Conservation (phyloP, 2,329 filamentous ascomycete species). For the Chaetomiaceae sp. region DNA sequence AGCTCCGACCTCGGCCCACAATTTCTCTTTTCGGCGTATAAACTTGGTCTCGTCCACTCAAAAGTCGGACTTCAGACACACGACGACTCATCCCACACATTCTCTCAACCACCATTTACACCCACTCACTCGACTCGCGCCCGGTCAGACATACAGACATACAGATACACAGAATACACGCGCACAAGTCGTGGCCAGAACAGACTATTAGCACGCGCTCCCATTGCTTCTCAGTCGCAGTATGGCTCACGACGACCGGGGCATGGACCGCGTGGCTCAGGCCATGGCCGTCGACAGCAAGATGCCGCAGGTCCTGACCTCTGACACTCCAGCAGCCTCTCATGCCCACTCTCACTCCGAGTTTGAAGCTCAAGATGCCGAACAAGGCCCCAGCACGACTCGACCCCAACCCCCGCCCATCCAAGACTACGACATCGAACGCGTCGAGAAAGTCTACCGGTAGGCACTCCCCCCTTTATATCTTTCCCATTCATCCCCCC, state of each 20-base stretch:
- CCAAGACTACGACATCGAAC: constrained; percentile 43
- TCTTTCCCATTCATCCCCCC: background rate
- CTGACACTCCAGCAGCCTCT: no score
- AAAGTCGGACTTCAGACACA: no score
- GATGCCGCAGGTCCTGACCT: background rate
- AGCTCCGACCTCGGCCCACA: constrained; percentile 17
- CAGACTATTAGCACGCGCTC: constrained; percentile 46
- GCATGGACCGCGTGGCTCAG: constrained; percentile 28
- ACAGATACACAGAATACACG: no score
- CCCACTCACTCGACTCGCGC: no score
- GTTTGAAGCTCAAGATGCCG: constrained; percentile 10
- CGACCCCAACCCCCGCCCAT: constrained; percentile 24
- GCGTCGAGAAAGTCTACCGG: constrained; percentile 52
- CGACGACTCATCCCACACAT: no score
- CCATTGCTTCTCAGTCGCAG: constrained; percentile 48
- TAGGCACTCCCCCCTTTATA: constrained; percentile 18
- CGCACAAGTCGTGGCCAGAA: constrained; percentile 30
- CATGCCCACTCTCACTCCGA: no score
- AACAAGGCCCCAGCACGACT: background rate
- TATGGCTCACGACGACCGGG: constrained; percentile 44
- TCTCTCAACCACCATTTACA: no score
- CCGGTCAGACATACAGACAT: no score
- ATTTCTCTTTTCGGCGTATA: background rate
- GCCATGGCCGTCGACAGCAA: constrained; percentile 27
- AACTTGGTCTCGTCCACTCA: background rate